Evolutionary conservation across 2,329 filamentous ascomycete genomes (phyloP).

Genomic region (Penicillium sp.): DNA sequence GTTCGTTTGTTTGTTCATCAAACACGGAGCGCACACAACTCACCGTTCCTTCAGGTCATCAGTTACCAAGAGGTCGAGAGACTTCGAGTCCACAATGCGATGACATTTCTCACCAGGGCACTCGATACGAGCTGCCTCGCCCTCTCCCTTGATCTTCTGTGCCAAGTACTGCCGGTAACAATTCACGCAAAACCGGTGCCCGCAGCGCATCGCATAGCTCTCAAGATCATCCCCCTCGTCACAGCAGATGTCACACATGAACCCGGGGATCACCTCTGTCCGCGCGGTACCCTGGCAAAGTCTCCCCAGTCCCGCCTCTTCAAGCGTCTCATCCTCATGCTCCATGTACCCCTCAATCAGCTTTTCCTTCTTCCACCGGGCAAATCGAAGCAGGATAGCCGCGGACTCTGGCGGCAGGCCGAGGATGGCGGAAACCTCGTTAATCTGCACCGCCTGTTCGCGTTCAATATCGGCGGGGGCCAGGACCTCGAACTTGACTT

Average conservation of each 20-base stretch:
- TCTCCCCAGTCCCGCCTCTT: slow-evolving; percentile 77
- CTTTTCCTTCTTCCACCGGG: slow-evolving; percentile 94
- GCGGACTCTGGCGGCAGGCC: slow-evolving; percentile 86
- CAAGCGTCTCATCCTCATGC: slow-evolving; percentile 72
- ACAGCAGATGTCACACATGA: slow-evolving; percentile 94
- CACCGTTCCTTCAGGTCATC: slow-evolving; percentile 59
- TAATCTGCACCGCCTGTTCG: slow-evolving; percentile 82
- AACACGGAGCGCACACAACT: slow-evolving; percentile 11
- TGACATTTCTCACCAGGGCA: slow-evolving; percentile 87
- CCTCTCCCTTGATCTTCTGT: slow-evolving; percentile 94
- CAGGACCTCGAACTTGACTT: slow-evolving; percentile 82
- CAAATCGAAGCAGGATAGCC: slow-evolving; percentile 84
- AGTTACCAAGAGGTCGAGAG: slow-evolving; percentile 73
- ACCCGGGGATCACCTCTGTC: slow-evolving; percentile 71
- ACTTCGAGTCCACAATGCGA: slow-evolving; percentile 87
- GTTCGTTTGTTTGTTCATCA: background rate
- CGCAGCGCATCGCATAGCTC: slow-evolving; percentile 93
- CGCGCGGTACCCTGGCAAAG: slow-evolving; percentile 63
- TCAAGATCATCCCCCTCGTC: slow-evolving; percentile 77
- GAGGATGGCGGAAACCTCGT: slow-evolving; percentile 88
- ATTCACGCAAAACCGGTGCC: slow-evolving; percentile 86
- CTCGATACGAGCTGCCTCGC: slow-evolving; percentile 91
- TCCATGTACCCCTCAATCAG: slow-evolving; percentile 98
- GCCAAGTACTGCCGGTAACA: slow-evolving; percentile 90
- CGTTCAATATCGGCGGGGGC: slow-evolving; percentile 77